These are phyloP conservation scores for Litchi chinensis DNA, from an alignment of 345 rosid species.

Conservation along the genomic window DNA sequence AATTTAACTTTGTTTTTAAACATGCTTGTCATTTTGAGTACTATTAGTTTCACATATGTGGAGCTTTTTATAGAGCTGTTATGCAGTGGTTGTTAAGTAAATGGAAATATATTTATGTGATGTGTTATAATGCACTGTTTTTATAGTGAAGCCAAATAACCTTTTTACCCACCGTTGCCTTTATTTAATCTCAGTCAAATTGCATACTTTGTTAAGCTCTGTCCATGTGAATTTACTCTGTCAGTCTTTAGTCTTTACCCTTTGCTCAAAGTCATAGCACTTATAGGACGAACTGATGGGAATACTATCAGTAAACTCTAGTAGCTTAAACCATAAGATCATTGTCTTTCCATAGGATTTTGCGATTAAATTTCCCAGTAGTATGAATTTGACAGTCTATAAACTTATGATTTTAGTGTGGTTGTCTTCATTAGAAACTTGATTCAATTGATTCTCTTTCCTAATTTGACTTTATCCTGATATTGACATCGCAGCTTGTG, in stretches of 20 bases:
- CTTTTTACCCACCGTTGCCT: not conserved
- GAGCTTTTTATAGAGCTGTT: not conserved
- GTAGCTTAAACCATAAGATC: not conserved
- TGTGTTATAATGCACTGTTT: not conserved
- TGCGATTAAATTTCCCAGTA: not conserved
- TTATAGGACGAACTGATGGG: not conserved
- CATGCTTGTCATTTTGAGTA: not conserved
- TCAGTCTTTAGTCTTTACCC: not conserved
- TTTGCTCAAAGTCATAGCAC: not conserved
- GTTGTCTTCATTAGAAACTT: constrained; percentile 5
- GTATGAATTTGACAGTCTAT: not conserved
- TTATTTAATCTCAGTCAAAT: not conserved
- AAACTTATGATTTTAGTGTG: not conserved
- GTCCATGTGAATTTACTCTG: not conserved
- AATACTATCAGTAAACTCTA: not conserved
- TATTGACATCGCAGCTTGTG: constrained; percentile 67
- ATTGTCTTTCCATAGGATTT: not conserved
- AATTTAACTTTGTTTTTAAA: not conserved
- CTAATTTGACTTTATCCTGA: constrained; percentile 15
- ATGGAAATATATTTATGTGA: not conserved
- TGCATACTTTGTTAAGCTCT: not conserved
- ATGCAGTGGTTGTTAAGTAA: not conserved
- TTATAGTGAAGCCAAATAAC: too few species aligned
- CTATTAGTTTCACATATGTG: not conserved
- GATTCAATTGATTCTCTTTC: not conserved